Base-by-base conservation (phyloP, 2,329 filamentous ascomycete genomes). In the Phyllosticta citribraziliensis region DNA sequence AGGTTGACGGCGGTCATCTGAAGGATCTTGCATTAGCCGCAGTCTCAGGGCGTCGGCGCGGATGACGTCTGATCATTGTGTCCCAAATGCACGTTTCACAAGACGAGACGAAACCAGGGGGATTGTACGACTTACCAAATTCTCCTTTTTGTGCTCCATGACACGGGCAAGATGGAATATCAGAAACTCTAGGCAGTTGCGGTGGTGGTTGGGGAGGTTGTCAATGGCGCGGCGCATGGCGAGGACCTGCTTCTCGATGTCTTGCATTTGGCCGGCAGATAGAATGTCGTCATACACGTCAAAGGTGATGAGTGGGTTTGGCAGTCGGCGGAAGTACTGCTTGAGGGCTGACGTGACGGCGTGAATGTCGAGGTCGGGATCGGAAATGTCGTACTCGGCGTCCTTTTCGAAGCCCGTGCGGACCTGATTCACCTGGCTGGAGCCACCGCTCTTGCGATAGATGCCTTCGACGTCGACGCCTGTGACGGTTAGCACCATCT, bases 1-100 rank as follows among this genome's bases (percentile, higher is more conserved):
- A 97, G 78, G 71, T 99, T 99, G 76, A 95, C 89, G 61, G 93
- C 89, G 24, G 91, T 96, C 94, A 99, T 99, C 85, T 89, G 33
- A 5, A 40, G 33, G 33, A 40, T 12, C 14, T 40, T 14, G 33
- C 33, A 17, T 40, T 40, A 40, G 33, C 33, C 11, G 33, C 33
- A 40, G 9, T 40, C 33, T 40, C 33, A 14, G 11, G 11, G 33
- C 11, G 33, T 40, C 12, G 47, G 17, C 9, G 27, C 27, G 33
- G 11, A 40, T 5, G 5, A 12, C 5, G 10, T 40, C 5, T 61
- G 11, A 60, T 52, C 25, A 52, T 51, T 12, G 35, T 52, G 19
- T 12, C 22, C 5, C 27, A 55, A 50, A n/a, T 55, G 12, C 19
- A 25, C 19, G 33, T 25, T 19, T 35, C 30, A 47, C 19, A 40